These are phyloP conservation scores for Epithemia pelagica DNA, from an alignment of 108 stramenopile genomes.

Conservation along the genomic window DNA sequence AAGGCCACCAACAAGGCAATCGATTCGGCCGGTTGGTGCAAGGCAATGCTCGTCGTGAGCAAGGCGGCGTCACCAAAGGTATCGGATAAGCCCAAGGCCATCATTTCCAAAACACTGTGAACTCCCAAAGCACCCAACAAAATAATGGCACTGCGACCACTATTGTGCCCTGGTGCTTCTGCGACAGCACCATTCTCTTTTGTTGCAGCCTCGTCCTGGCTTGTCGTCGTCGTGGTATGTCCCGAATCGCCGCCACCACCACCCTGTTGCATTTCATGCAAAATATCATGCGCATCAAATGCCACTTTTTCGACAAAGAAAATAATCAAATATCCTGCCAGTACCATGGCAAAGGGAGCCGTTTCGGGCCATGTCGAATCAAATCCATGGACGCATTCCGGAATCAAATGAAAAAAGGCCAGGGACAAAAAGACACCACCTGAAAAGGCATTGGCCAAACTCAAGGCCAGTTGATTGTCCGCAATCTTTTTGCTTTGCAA, in stretches of 20 bases:
- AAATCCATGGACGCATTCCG: conserved; percentile 89
- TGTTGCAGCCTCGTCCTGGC: background rate
- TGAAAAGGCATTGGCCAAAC: conserved; percentile 92
- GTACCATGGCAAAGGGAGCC: conserved; percentile 70
- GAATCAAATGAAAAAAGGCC: conserved; percentile 95
- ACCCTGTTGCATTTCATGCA: conserved; percentile 71
- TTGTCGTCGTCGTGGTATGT: background rate
- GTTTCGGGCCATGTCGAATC: conserved; percentile 17
- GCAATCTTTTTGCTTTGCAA: conserved; percentile 70
- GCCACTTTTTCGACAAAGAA: conserved; percentile 97
- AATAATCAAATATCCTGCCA: conserved; percentile 88
- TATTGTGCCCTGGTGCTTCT: conserved; percentile 19
- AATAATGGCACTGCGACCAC: conserved; percentile 85
- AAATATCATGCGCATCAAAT: conserved; percentile 85
- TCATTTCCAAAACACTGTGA: conserved; percentile 94
- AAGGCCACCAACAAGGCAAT: conserved; percentile 96
- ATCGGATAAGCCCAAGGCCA: conserved; percentile 85
- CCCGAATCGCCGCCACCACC: conserved; percentile 20
- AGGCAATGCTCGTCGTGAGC: conserved; percentile 86
- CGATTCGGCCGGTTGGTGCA: conserved; percentile 96
- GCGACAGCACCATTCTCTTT: conserved; percentile 14
- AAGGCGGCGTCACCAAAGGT: conserved; percentile 79
- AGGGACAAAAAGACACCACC: conserved; percentile 94
- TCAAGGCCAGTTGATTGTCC: conserved; percentile 70
- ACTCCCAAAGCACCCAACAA: conserved; percentile 91